Conservation (phyloP, 768 basidiomycete species). For the Boletus rex-veris region DNA sequence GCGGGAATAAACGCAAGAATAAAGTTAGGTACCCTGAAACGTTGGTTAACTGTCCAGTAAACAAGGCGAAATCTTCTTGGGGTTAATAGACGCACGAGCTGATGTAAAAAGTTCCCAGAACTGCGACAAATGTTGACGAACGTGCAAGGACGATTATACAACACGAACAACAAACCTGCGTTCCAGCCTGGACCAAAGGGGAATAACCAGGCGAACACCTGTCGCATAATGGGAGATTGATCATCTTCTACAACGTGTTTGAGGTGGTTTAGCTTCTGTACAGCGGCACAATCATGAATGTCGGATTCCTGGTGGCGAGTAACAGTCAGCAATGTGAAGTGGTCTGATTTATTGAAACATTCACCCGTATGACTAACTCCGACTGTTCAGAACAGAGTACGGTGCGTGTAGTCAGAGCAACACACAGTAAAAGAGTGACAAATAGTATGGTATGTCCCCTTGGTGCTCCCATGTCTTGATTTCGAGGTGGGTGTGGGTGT, state of each 20-base stretch:
- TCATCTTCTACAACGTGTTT: constrained; percentile 59
- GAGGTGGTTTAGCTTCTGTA: constrained; percentile 51
- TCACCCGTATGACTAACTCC: constrained; percentile 31
- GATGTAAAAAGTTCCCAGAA: constrained; percentile 93
- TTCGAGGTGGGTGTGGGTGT: neutral
- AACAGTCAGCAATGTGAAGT: constrained; percentile 7
- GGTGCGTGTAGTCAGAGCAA: constrained; percentile 16
- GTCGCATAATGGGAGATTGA: constrained; percentile 73
- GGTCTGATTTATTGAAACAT: constrained; percentile 8
- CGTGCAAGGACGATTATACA: constrained; percentile 10
- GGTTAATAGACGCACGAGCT: constrained; percentile 68
- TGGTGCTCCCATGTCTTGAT: constrained; percentile 19
- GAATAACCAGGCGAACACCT: constrained; percentile 77
- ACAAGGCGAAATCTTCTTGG: constrained; percentile 11
- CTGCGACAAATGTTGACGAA: constrained; percentile 32
- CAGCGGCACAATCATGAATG: constrained; percentile 38
- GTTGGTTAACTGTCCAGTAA: constrained; percentile 18
- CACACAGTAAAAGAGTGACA: constrained; percentile 45
- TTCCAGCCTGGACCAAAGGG: constrained; percentile 92
- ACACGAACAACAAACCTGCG: constrained; percentile 42
- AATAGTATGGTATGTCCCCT: constrained; percentile 26
- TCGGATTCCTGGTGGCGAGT: constrained; percentile 39
- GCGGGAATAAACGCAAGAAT: constrained; percentile 93
- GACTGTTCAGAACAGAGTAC: constrained; percentile 20
- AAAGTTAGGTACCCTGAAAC: constrained; percentile 81